These are phyloP conservation scores for Lachnellula occidentalis DNA, from an alignment of 2,329 filamentous ascomycete genomes.

Conservation along the genomic window DNA sequence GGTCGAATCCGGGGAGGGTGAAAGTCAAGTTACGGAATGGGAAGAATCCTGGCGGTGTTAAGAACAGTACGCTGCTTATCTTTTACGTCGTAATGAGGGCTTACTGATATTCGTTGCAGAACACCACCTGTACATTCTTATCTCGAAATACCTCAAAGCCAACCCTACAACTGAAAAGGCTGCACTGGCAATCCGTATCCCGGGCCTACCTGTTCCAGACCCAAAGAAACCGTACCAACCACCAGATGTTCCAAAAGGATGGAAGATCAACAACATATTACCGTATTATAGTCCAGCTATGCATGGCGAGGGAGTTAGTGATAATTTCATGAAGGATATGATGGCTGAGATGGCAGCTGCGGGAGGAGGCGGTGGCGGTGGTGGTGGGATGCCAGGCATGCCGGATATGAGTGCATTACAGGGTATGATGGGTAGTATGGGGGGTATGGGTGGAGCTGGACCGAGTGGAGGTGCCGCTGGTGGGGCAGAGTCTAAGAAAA, in stretches of 20 bases:
- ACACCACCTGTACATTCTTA: conserved; percentile 79
- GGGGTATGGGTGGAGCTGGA: conserved; percentile 18
- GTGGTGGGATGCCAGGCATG: conserved; percentile 32
- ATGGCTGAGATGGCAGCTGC: conserved; percentile 78
- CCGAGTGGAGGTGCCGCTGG: conserved; percentile 25
- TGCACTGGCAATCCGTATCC: conserved; percentile 66
- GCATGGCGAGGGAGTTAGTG: conserved; percentile 86
- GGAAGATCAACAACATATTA: conserved; percentile 81
- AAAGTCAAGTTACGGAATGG: conserved; percentile 66
- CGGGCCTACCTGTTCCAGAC: conserved; percentile 60
- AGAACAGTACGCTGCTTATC: conserved; percentile 46
- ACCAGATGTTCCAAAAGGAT: conserved; percentile 74
- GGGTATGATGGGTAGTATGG: conserved; percentile 42
- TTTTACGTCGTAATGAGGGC: background rate
- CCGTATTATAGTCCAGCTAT: conserved; percentile 85
- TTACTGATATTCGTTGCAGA: conserved; percentile 42
- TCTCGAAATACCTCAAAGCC: conserved; percentile 68
- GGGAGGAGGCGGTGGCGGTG: conserved; percentile 17
- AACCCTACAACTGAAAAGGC: conserved; percentile 72
- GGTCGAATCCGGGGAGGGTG: conserved; percentile 91
- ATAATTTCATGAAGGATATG: conserved; percentile 94
- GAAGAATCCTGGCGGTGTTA: conserved; percentile 46
- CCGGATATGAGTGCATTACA: conserved; percentile 42
- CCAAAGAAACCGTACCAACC: conserved; percentile 63
- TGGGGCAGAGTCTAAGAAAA: conserved; percentile 40